Conservation (phyloP, 1,139 yeast species). For the Hyphopichia khmerensis region DNA sequence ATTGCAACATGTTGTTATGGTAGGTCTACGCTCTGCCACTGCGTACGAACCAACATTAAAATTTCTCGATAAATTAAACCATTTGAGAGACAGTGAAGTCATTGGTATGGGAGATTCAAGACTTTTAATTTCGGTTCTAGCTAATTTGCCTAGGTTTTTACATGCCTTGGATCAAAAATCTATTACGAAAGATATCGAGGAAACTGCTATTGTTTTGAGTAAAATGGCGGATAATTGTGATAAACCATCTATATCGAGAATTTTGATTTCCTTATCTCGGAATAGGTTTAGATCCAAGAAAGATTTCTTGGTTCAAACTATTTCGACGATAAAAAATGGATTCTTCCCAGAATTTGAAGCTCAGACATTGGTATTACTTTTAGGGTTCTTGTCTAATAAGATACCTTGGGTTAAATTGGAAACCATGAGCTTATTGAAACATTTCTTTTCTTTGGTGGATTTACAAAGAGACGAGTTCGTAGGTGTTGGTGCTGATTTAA, state of each 20-base stretch:
- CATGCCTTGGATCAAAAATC: slow-evolving; percentile 68
- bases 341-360: slow-evolving; percentile 80
- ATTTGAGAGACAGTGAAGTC: slow-evolving; percentile 68
- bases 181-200: slow-evolving; percentile 50
- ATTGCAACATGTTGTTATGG: slow-evolving; percentile 71
- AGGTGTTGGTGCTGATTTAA: slow-evolving; percentile 92
- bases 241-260: slow-evolving; percentile 64
- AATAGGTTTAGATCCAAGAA: slow-evolving; percentile 81
- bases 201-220: slow-evolving; percentile 60
- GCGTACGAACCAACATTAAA: slow-evolving; percentile 78
- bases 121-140: slow-evolving; percentile 66
- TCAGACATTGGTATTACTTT: slow-evolving; percentile 66
- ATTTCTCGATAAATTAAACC: slow-evolving; percentile 70
- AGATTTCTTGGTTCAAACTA: slow-evolving; percentile 82
- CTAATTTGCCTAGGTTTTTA: slow-evolving; percentile 81
- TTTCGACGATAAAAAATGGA: slow-evolving; percentile 60
- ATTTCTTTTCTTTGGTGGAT: slow-evolving; percentile 75
- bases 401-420: slow-evolving; percentile 78
- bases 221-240: slow-evolving; percentile 59
- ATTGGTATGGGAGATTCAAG: slow-evolving; percentile 74
- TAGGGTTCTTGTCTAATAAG: slow-evolving; percentile 78
- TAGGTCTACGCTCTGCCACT: slow-evolving; percentile 78
- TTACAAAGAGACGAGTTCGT: slow-evolving; percentile 75
- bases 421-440: slow-evolving; percentile 71
- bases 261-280: slow-evolving; percentile 74